Evolutionary conservation across 768 basidiomycete species (phyloP).

Genomic region (Amanita fuliginea): DNA sequence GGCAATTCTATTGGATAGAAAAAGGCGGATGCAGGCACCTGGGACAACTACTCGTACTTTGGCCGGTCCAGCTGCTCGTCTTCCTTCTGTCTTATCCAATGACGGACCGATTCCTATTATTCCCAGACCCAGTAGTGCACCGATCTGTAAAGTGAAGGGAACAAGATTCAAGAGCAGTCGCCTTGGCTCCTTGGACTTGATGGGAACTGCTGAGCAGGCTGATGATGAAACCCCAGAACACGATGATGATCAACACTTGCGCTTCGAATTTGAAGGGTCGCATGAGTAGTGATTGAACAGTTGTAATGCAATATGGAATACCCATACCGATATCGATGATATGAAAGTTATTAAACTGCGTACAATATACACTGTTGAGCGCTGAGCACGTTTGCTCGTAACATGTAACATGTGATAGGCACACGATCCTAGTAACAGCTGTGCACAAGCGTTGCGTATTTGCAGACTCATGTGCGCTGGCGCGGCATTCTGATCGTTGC

Average conservation of each 20-base stretch:
- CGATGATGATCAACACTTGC: background rate
- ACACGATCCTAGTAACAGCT: too few relatives aligned
- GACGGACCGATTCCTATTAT: conserved; percentile 5
- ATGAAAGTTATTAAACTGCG: too few relatives aligned
- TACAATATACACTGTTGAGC: too few relatives aligned
- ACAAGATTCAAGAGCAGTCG: conserved; percentile 70
- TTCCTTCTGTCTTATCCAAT: background rate
- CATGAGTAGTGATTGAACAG: background rate
- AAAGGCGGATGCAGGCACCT: conserved; percentile 30
- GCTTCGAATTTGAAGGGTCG: background rate
- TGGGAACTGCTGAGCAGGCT: conserved; percentile 12
- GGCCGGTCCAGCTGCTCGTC: background rate
- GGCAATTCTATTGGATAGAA: conserved; percentile 56
- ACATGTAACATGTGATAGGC: too few relatives aligned
- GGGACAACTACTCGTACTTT: background rate
- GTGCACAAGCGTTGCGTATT: too few relatives aligned
- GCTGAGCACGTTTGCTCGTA: too few relatives aligned
- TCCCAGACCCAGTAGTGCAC: conserved; percentile 10
- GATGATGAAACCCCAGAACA: background rate
- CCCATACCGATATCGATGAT: too few relatives aligned
- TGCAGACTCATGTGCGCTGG: too few relatives aligned
- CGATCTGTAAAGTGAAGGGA: conserved; percentile 26
- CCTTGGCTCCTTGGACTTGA: conserved; percentile 19
- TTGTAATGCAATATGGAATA: too few relatives aligned
- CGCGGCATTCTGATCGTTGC: too few relatives aligned